Base-by-base conservation (phyloP, 1,284 basidiomycete species). In the Vanrija sp. region DNA sequence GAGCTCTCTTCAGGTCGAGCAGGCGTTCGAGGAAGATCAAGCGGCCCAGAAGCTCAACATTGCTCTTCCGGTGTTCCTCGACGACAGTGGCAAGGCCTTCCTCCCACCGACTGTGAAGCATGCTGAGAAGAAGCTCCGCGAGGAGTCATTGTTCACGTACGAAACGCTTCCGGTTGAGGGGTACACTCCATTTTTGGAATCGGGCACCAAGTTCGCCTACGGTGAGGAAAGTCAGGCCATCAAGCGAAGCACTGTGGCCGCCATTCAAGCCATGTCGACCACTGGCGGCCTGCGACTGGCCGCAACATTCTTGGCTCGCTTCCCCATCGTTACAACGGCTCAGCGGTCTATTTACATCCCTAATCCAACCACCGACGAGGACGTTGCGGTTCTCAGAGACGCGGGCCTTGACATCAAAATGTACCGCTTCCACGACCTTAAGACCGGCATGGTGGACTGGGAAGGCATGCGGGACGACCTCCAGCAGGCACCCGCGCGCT, bases 201-300 rank as follows among this genome's bases (percentile, higher is more conserved):
- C 53, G 6, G 70, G 67, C 6, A 54, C 68, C 4, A 62, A 63
- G 39, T 69, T 73, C 35, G 69, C 72, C 7, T 75, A 73, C 59
- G 69, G 71, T 0, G 54, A 78, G 10, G 80, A 86, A 59, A 90
- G 89, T 25, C 78, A 82, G 45, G 88, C 85, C 20, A 49, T 54
- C 47, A 54, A 56, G 50, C 49, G 49, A 37, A 52, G 50, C 39
- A 52, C 50, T 36, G 67, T 75, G 10, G 63, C 67, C 0, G 60
- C 72, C 0, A 86, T 89, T 39, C 93, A 97, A 77, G 94, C 93
- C 14, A 88, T 96, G 65, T 96, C 93, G 16, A 89, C 94, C 35
- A 98, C 95, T 1, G 95, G 96, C 54, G 95, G 93, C 47, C 89
- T 97, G 76, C 91, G 96, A 73, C 80, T 97, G 25, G 96, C 87